phyloP scores from a whole-genome alignment of 768 basidiomycete species.

The Tricholoma hemisulphureum region DNA sequence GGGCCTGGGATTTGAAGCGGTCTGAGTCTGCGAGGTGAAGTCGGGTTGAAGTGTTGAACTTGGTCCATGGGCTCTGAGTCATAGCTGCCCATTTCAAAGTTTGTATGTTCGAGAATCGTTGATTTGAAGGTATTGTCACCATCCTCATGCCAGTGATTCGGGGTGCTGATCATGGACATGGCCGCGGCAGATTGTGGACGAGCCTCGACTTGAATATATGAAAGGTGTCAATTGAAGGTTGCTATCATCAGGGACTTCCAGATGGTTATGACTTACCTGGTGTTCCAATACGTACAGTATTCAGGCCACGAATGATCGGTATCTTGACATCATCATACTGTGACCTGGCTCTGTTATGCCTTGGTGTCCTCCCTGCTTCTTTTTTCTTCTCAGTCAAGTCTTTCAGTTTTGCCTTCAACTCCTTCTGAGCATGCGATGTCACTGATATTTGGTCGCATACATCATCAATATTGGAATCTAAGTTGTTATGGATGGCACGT shows the following conservation, averaged over 20 bases:
- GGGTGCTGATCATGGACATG: background rate
- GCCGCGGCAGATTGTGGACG: background rate
- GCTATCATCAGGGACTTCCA: background rate
- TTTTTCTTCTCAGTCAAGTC: conserved; percentile 1
- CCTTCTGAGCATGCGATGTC: no score
- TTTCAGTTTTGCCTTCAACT: no score
- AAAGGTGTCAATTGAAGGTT: no score
- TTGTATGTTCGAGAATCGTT: background rate
- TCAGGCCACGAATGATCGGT: background rate
- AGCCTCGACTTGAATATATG: no score
- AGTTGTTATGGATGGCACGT: background rate
- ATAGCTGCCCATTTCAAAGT: background rate
- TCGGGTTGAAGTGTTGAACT: background rate
- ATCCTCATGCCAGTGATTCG: background rate
- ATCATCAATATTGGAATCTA: background rate
- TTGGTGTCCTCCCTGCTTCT: background rate
- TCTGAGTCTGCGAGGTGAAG: background rate
- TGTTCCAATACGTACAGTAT: background rate
- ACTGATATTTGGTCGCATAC: background rate
- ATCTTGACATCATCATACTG: background rate
- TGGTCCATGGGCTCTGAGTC: background rate
- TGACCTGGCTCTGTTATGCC: background rate
- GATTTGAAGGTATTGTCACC: background rate
- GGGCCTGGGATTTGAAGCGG: background rate
- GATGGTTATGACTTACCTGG: background rate